A percentile compares a stretch with the other conserved stretches of the same genome.
Evolutionary conservation across 106 monocot species (phyloP).

Genomic region (Dendrobium nobile): DNA sequence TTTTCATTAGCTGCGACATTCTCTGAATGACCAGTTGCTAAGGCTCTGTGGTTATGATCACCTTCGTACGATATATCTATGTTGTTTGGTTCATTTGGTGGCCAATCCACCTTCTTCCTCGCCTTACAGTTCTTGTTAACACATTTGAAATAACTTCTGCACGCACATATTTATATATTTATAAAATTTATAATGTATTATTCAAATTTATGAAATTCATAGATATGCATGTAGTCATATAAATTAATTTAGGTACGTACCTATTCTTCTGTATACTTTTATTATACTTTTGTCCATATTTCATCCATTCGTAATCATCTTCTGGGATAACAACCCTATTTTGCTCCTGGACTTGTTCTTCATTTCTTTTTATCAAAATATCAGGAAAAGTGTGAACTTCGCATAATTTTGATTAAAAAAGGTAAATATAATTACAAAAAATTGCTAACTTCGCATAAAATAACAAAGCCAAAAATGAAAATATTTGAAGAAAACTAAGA

Average conservation of each 20-base stretch:
- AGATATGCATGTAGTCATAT: background rate
- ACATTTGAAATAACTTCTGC: constrained; percentile 57
- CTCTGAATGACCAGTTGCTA: background rate
- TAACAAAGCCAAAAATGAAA: no score
- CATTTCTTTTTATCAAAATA: no score
- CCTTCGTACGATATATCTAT: no score
- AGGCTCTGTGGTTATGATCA: no score
- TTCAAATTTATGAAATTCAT: background rate
- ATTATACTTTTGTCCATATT: constrained; percentile 56
- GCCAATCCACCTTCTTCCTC: constrained; percentile 59
- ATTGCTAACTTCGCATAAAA: no score
- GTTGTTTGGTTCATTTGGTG: background rate
- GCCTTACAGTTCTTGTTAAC: constrained; percentile 23
- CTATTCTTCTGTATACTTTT: constrained; percentile 25
- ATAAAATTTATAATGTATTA: background rate
- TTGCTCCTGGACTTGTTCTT: no score
- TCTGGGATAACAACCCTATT: constrained; percentile 3
- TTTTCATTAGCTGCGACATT: constrained; percentile 8
- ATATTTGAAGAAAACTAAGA: no score
- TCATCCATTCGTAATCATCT: constrained; percentile 51
- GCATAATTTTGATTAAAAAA: no score
- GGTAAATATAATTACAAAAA: no score
- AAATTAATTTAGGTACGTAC: background rate
- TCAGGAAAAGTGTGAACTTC: no score
- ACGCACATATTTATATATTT: background rate